Conservation (phyloP, 371 early-diverging fungal species). For the Sporodiniella umbellata region DNA sequence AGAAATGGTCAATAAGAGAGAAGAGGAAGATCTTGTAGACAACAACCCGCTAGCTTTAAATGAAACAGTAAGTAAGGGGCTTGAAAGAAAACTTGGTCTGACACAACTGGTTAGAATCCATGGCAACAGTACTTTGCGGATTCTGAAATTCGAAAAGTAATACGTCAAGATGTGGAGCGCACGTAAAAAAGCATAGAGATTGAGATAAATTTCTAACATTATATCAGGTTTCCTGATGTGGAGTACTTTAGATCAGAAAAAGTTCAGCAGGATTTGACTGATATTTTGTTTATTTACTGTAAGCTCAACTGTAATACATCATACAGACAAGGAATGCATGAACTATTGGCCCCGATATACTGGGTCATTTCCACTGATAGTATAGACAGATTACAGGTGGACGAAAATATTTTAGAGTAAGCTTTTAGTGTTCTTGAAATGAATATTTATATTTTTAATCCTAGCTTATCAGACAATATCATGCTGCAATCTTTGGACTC, state of each 20-base stretch:
- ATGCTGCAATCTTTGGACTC: constrained; percentile 36
- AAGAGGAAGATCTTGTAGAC: constrained; percentile 49
- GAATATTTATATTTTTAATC: constrained; percentile 19
- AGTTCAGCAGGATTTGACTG: constrained; percentile 72
- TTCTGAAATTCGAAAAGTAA: constrained; percentile 78
- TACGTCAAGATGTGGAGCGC: constrained; percentile 88
- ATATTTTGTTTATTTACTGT: constrained; percentile 89
- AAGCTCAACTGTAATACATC: constrained; percentile 82
- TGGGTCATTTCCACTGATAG: constrained; percentile 70
- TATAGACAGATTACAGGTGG: constrained; percentile 11
- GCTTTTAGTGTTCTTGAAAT: no score
- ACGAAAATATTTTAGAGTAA: constrained; percentile 21
- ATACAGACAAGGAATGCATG: constrained; percentile 98
- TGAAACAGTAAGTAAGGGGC: constrained; percentile 56
- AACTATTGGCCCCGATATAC: constrained; percentile 83
- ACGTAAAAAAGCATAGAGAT: constrained; percentile 56
- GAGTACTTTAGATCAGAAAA: constrained; percentile 66
- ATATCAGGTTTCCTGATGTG: constrained; percentile 81
- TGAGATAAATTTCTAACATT: not conserved
- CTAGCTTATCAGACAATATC: constrained; percentile 17
- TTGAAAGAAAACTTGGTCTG: not conserved
- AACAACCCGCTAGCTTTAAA: constrained; percentile 86
- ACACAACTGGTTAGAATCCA: constrained; percentile 61
- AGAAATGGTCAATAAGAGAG: constrained; percentile 36
- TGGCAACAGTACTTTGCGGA: constrained; percentile 92